Conservation (phyloP, 1,284 basidiomycete genomes). For the Microbotryum intermedium region DNA sequence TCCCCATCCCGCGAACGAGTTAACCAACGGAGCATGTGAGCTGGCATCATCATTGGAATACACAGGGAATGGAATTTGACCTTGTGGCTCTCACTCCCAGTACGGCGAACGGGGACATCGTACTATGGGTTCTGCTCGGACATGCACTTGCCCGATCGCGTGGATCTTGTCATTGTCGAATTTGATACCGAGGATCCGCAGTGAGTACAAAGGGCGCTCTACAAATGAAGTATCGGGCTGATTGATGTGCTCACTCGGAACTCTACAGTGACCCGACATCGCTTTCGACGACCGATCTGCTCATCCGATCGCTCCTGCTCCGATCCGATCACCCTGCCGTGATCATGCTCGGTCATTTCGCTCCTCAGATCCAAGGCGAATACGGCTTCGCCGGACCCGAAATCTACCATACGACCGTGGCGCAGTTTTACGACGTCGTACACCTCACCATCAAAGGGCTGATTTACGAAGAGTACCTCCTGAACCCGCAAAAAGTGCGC, state of each 20-base stretch:
- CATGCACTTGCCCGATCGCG: conserved; percentile 82
- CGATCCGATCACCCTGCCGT: conserved; percentile 81
- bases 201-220: conserved; percentile 48
- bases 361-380: conserved; percentile 65
- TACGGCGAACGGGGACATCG: conserved; percentile 73
- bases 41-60: not conserved
- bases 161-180: conserved; percentile 86
- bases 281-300: conserved; percentile 76
- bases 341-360: conserved; percentile 82
- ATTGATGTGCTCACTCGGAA: not conserved
- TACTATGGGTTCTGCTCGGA: conserved; percentile 87
- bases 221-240: not conserved
- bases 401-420: conserved; percentile 73
- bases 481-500: conserved; percentile 57
- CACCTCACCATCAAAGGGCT: conserved; percentile 77
- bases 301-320: conserved; percentile 78
- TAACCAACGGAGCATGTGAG: conserved; percentile 75
- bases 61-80: not conserved
- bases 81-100: conserved; percentile 33
- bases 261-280: conserved; percentile 55
- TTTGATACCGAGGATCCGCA: conserved; percentile 79
- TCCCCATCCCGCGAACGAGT: conserved; percentile 84
- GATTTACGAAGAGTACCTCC: conserved; percentile 71
- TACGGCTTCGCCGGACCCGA: conserved; percentile 81
- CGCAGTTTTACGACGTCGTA: conserved; percentile 91